Conservation (phyloP, 176 grass and related monocot genomes). For the Musa schizocarpa region DNA sequence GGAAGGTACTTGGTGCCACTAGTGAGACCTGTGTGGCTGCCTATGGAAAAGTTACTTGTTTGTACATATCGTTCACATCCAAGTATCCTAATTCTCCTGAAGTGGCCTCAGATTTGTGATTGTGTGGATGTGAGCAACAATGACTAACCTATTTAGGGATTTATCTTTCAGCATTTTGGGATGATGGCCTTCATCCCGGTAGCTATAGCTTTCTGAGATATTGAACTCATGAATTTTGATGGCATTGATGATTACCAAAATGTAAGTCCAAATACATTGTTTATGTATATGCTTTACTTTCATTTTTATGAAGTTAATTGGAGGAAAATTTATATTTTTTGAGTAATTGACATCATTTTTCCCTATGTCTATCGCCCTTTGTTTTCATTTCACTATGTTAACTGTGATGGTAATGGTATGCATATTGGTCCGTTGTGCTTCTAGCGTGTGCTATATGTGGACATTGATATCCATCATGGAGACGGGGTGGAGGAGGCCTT, state of each 20-base stretch:
- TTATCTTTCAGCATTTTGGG: not conserved
- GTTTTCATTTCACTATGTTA: slow-evolving; percentile 1
- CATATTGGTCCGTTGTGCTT: slow-evolving; percentile 2
- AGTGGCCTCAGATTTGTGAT: not conserved
- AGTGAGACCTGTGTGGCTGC: not conserved
- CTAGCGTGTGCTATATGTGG: slow-evolving; percentile 89
- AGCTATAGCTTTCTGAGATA: too few species aligned
- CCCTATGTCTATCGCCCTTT: not conserved
- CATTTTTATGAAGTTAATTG: not conserved
- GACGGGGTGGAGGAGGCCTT: slow-evolving; percentile 96
- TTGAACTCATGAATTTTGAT: too few species aligned
- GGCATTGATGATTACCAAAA: too few species aligned
- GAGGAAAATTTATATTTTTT: not conserved
- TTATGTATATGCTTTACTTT: not conserved
- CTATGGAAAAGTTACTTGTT: not conserved
- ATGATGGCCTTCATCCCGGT: too few species aligned
- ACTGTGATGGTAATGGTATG: not conserved
- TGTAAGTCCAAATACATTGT: not conserved
- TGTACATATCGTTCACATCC: not conserved
- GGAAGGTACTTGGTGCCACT: not conserved
- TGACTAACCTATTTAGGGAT: not conserved
- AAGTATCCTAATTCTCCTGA: not conserved
- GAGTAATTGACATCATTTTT: not conserved
- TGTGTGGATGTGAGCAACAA: not conserved
- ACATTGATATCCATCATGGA: slow-evolving; percentile 94